These are phyloP conservation scores for Pichia ethanolica DNA, from an alignment of 805 yeast genomes.

Conservation along the genomic window DNA sequence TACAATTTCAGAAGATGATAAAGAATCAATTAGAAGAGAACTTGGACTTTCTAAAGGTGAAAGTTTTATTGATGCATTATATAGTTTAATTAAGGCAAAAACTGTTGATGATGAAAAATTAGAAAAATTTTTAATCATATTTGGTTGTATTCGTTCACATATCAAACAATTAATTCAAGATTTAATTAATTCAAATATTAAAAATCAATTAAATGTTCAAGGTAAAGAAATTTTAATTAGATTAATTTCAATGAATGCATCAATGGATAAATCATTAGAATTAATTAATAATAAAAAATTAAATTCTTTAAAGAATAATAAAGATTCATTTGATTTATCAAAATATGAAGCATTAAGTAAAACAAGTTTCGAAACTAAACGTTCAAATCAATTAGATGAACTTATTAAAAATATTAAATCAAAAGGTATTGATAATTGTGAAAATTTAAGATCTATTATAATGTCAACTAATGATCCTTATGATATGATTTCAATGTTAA, in stretches of 20 bases:
- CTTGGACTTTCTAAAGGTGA: conserved; percentile 7
- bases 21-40: conserved; percentile 3
- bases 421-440: conserved; percentile 3
- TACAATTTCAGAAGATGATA: conserved; percentile 12
- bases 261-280: conserved; percentile 50
- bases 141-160: conserved; percentile 31
- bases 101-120: conserved; percentile 14
- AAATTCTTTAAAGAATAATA: background rate
- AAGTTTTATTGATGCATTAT: conserved; percentile 19
- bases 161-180: conserved; percentile 47
- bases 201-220: conserved; percentile 48
- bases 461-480: conserved; percentile 12
- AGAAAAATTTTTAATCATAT: conserved; percentile 31
- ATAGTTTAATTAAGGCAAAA: conserved; percentile 15
- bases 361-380: background rate
- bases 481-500: conserved; percentile 12
- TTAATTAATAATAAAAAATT: conserved; percentile 16
- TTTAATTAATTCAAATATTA: conserved; percentile 49
- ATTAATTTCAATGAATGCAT: conserved; percentile 60
- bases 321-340: background rate
- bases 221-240: conserved; percentile 73
- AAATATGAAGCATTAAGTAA: background rate
- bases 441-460: conserved; percentile 6
- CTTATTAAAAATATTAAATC: conserved; percentile 3
- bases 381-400: background rate